These are phyloP conservation scores for Potentilla sterilis DNA, from an alignment of 306 rosid species.

Conservation along the genomic window DNA sequence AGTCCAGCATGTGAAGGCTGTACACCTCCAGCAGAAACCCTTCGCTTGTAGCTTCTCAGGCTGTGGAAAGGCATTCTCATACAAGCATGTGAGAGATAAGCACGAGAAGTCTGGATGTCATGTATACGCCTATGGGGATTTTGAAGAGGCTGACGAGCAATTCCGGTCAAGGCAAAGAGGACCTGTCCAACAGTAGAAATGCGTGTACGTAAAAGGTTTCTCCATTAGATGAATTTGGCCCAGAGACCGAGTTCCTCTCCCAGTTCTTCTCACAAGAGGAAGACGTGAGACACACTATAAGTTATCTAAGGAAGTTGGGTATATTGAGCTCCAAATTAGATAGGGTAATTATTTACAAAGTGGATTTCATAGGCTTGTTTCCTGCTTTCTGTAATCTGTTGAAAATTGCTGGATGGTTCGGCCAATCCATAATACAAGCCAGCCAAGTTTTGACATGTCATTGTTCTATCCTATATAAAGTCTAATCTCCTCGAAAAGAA, in stretches of 20 bases:
- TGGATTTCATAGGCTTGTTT: too few species aligned
- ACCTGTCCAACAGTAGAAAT: conserved; percentile 58
- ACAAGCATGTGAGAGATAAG: conserved; percentile 86
- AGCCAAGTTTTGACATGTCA: too few species aligned
- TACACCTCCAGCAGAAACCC: conserved; percentile 57
- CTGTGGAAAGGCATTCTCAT: conserved; percentile 81
- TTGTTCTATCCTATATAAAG: too few species aligned
- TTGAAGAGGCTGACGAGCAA: conserved; percentile 63
- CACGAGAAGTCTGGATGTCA: conserved; percentile 60
- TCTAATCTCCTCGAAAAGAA: too few species aligned
- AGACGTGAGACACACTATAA: not conserved
- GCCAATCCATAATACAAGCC: not conserved
- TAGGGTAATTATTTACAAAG: too few species aligned
- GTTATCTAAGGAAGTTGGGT: too few species aligned
- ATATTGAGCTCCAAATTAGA: too few species aligned
- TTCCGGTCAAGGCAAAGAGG: conserved; percentile 74
- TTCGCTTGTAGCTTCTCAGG: conserved; percentile 64
- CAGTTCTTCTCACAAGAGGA: conserved; percentile 31
- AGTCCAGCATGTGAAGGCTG: conserved; percentile 63
- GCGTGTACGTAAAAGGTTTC: conserved; percentile 73
- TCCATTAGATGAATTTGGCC: conserved; percentile 47
- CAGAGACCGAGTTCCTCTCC: conserved; percentile 18
- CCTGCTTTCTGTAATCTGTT: not conserved
- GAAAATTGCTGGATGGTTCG: not conserved
- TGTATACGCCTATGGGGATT: conserved; percentile 44